phyloP scores from a whole-genome alignment of 2,329 filamentous ascomycete genomes.

The Graphilbum fragrans region DNA sequence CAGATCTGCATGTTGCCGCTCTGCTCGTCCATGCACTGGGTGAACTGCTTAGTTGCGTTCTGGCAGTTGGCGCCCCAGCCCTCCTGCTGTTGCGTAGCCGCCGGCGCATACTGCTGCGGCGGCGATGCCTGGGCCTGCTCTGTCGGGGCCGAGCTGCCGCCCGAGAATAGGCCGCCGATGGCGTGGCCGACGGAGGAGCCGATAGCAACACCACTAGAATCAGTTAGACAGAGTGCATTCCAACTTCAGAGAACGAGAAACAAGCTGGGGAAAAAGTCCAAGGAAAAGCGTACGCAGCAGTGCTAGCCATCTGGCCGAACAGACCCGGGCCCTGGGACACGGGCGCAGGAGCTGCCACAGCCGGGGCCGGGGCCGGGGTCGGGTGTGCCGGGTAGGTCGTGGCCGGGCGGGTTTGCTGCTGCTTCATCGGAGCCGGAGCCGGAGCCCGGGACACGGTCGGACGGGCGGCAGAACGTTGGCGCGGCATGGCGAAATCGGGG shows the following conservation, averaged over 20 bases:
- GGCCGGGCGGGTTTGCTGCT: slow-evolving; percentile 58
- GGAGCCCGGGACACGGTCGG: slow-evolving; percentile 52
- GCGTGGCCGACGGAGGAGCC: slow-evolving; percentile 93
- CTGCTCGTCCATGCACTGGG: slow-evolving; percentile 93
- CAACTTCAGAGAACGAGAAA: neutral
- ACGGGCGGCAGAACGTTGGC: slow-evolving; percentile 59
- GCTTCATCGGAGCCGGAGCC: slow-evolving; percentile 31
- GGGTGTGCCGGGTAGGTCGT: slow-evolving; percentile 49
- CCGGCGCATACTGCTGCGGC: slow-evolving; percentile 24
- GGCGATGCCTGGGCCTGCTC: slow-evolving; percentile 36
- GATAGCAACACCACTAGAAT: slow-evolving; percentile 78
- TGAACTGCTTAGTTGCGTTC: slow-evolving; percentile 72
- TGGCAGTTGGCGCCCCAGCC: slow-evolving; percentile 58
- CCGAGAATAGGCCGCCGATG: slow-evolving; percentile 77
- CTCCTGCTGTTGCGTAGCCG: slow-evolving; percentile 30
- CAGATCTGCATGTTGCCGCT: slow-evolving; percentile 90
- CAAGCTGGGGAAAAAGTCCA: neutral
- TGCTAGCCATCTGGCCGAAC: slow-evolving; percentile 94
- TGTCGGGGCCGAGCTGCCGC: slow-evolving; percentile 47
- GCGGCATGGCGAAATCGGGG: slow-evolving; percentile 47
- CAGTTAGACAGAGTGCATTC: neutral
- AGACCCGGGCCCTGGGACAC: slow-evolving; percentile 63
- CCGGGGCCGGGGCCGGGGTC: slow-evolving; percentile 30
- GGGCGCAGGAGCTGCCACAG: slow-evolving; percentile 21
- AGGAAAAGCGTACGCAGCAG: slow-evolving; percentile 78